These are phyloP conservation scores for Raphanus hybrid DNA, from an alignment of 441 rosid species.

Conservation along the genomic window DNA sequence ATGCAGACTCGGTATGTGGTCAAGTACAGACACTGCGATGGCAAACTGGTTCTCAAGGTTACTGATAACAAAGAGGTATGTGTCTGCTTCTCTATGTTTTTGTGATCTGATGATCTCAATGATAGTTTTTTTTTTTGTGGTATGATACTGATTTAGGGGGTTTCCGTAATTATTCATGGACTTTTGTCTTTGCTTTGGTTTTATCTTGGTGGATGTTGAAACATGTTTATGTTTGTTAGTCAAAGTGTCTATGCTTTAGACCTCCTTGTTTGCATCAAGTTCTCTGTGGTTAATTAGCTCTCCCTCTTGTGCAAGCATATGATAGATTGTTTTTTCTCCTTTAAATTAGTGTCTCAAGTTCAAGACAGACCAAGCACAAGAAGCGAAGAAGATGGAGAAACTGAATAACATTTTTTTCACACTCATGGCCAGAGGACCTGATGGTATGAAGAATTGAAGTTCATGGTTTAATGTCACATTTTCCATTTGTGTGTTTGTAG, in stretches of 20 bases:
- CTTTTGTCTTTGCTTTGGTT: too few species aligned
- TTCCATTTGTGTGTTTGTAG: neutral
- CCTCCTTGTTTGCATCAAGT: neutral
- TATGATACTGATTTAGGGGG: neutral
- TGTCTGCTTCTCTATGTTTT: neutral
- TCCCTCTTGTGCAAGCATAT: neutral
- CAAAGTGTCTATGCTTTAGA: neutral
- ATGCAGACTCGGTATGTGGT: slow-evolving; percentile 81
- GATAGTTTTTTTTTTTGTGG: neutral
- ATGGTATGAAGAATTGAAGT: slow-evolving; percentile 55
- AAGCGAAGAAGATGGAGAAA: slow-evolving; percentile 98
- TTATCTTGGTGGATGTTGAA: slow-evolving; percentile 1
- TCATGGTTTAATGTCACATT: neutral
- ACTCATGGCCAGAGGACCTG: slow-evolving; percentile 90
- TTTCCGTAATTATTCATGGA: too few species aligned
- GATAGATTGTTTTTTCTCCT: neutral
- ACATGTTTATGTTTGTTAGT: slow-evolving; percentile 22
- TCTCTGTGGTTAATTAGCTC: slow-evolving; percentile 18
- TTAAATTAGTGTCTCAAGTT: slow-evolving; percentile 83
- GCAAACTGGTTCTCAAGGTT: slow-evolving; percentile 95
- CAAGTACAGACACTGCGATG: slow-evolving; percentile 92
- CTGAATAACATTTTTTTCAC: slow-evolving; percentile 88
- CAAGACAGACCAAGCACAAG: slow-evolving; percentile 97
- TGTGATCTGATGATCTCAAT: neutral
- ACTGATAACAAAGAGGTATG: slow-evolving; percentile 93